phyloP scores from a whole-genome alignment of 116 monocot species.

The Iris pallida region DNA sequence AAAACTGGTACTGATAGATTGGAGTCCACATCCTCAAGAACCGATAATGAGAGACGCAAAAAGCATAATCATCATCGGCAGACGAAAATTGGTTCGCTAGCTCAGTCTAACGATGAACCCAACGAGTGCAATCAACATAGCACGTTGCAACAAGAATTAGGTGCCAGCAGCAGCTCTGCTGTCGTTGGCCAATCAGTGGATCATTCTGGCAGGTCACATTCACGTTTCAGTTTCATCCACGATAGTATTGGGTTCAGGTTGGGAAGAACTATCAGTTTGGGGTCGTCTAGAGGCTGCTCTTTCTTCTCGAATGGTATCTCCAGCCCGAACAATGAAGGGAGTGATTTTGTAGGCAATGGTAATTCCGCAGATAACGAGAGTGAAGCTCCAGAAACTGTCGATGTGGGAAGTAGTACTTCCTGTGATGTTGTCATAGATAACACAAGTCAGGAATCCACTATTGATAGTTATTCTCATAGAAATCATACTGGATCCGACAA shows the following conservation, averaged over 20 bases:
- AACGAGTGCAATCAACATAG: too few relatives aligned
- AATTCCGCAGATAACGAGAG: conserved; percentile 1
- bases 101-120: too few relatives aligned
- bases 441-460: not conserved
- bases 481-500: conserved; percentile 21
- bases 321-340: conserved; percentile 1
- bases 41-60: too few relatives aligned
- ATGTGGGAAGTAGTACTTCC: conserved; percentile 13
- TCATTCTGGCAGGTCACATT: conserved; percentile 11
- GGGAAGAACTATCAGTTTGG: conserved; percentile 40
- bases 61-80: too few relatives aligned
- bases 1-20: too few relatives aligned
- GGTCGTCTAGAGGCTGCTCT: conserved; percentile 35
- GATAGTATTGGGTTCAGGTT: conserved; percentile 38
- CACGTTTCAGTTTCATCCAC: conserved; percentile 38
- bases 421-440: too few relatives aligned
- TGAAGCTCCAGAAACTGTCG: not conserved
- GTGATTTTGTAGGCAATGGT: not conserved
- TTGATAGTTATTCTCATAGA: conserved; percentile 2
- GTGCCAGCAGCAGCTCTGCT: not conserved
- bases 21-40: too few relatives aligned
- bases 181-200: conserved; percentile 13
- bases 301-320: conserved; percentile 17
- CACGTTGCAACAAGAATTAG: conserved; percentile 9
- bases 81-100: too few relatives aligned